Base-by-base conservation (phyloP, 306 rosid species). In the Medicago arabica region DNA sequence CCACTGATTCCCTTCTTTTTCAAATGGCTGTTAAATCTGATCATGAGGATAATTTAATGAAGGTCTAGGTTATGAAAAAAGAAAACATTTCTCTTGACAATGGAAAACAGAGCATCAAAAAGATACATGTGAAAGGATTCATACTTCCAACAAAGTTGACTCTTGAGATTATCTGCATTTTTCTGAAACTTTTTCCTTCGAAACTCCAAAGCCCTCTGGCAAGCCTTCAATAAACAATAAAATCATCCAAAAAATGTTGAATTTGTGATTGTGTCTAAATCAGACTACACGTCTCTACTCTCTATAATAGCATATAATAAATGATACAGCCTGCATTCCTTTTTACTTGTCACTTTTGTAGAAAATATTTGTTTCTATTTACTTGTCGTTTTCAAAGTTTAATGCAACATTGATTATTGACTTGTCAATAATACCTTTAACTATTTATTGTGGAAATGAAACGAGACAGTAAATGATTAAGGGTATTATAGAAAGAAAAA, bases 1-100 rank as follows among this genome's bases (percentile, higher is more conserved):
- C 98, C 98, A 78, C 97, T 87, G 80, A 92, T 86, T 67, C 98
- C 98, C 75, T 95, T 95, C 85, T 83, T 95, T 50, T 84, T 74
- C 87, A 95, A 85, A 87, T 95, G 91, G 34, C 80, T 76, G 86
- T 92, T 92, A 71, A 92, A 95, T 80, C 98, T 95, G 72, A 75
- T 61, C 28, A 68, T 18, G 54, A 50, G 70, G 75, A 84, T 12
- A 19, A 63, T 80, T 60, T 18, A 51, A 67, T 23, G 16, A 44
- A 43, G 69, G 69, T 19, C 17, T 67, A 36, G 14, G 31, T 15
- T 65, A 38, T 47, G 72, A 75, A 9, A 15, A 3, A 14, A 21
- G 10, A 6, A 68, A 25, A 38, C 16, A 18, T 1, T 54, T 58
- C 39, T 25, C 28, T 44, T 6, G 4, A 65, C 16, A 41, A 8